Conservation (phyloP, 441 rosid genomes). For the Adansonia grandidieri region DNA sequence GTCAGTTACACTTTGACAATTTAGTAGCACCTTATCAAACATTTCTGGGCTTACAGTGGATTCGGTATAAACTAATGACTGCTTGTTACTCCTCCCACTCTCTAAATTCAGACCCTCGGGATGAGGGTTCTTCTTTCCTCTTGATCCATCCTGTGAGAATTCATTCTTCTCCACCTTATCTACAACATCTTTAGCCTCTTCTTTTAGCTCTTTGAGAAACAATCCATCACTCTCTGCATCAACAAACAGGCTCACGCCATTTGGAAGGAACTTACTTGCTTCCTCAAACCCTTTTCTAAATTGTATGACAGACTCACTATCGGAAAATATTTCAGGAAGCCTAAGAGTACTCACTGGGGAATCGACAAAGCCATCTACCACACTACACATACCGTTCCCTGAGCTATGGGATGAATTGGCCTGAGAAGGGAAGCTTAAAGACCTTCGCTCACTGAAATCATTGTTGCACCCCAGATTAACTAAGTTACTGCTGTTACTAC, state of each 20-base stretch:
- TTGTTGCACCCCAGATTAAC: constrained; percentile 30
- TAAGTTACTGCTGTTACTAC: constrained; percentile 24
- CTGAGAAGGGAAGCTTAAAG: constrained; percentile 29
- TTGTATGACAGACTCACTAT: constrained; percentile 38
- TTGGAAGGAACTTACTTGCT: constrained; percentile 51
- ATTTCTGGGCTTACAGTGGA: constrained; percentile 48
- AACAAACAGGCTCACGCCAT: constrained; percentile 25
- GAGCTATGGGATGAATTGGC: constrained; percentile 43
- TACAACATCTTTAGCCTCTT: constrained; percentile 30
- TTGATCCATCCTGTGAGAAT: constrained; percentile 24
- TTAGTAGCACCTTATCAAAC: constrained; percentile 60
- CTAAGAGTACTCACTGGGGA: constrained; percentile 43
- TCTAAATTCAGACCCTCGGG: constrained; percentile 32
- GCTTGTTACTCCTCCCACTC: constrained; percentile 44
- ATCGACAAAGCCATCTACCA: constrained; percentile 39
- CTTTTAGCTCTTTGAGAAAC: constrained; percentile 32
- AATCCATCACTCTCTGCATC: constrained; percentile 31
- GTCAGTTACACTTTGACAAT: constrained; percentile 45
- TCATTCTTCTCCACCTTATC: constrained; percentile 26
- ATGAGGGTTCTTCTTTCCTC: constrained; percentile 47
- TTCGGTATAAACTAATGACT: constrained; percentile 39
- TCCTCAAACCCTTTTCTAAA: constrained; percentile 49
- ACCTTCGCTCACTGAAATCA: constrained; percentile 36
- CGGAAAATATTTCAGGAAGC: constrained; percentile 42
- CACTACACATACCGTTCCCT: constrained; percentile 30